Percentiles rank a stretch among this genome's conserved stretches.
These are phyloP conservation scores for Lentinula edodes DNA, from an alignment of 768 basidiomycete genomes.

Conservation along the genomic window DNA sequence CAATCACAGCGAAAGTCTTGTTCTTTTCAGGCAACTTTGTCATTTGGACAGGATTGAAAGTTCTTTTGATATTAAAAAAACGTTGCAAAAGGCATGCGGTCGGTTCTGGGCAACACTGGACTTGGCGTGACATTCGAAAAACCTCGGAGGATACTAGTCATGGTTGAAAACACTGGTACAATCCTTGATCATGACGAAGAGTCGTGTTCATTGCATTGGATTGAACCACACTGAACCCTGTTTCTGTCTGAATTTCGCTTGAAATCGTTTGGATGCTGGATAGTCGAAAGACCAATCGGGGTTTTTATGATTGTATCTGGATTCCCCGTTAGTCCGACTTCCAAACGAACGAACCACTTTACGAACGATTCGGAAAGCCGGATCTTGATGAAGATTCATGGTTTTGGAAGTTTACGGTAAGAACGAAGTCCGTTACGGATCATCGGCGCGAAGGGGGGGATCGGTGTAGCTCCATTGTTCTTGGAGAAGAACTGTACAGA, in stretches of 20 bases:
- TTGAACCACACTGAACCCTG: neutral
- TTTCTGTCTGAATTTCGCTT: neutral
- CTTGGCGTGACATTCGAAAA: neutral
- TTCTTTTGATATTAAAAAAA: constrained; percentile 37
- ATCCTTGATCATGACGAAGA: too few relatives aligned
- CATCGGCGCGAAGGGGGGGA: constrained; percentile 1
- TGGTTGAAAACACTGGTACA: too few relatives aligned
- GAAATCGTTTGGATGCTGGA: neutral
- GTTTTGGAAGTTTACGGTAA: neutral
- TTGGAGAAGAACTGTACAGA: neutral
- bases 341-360: neutral
- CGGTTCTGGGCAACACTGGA: neutral
- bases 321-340: neutral
- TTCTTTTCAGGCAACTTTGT: neutral
- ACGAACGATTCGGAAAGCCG: neutral
- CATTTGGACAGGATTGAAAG: neutral
- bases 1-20: neutral
- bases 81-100: constrained; percentile 28
- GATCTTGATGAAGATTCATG: constrained; percentile 5
- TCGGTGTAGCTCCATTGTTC: neutral
- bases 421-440: neutral
- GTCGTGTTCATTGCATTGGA: too few relatives aligned
- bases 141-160: neutral
- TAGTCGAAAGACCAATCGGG: neutral
- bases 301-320: neutral